Conservation (phyloP, 1,284 basidiomycete genomes). For the Meripilus lineatus region DNA sequence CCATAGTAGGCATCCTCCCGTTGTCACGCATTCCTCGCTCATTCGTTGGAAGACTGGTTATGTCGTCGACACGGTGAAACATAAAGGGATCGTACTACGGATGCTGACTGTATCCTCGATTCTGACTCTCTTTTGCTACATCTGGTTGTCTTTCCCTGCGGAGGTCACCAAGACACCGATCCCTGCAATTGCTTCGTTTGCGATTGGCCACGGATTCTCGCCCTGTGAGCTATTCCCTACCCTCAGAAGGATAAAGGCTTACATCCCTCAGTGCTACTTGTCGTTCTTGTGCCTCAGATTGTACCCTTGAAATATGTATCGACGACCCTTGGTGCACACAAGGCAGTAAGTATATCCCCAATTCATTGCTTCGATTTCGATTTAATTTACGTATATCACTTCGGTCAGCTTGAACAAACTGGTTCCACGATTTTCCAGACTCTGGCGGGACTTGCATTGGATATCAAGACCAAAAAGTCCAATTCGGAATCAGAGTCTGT, state of each 20-base stretch:
- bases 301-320: slow-evolving; percentile 70
- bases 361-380: neutral
- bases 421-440: slow-evolving; percentile 71
- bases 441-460: slow-evolving; percentile 60
- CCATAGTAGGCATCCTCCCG: slow-evolving; percentile 42
- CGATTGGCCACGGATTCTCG: slow-evolving; percentile 68
- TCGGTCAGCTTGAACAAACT: slow-evolving; percentile 61
- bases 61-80: slow-evolving; percentile 53
- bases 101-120: slow-evolving; percentile 57
- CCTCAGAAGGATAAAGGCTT: neutral
- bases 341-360: slow-evolving; percentile 48
- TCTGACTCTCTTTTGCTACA: slow-evolving; percentile 60
- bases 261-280: slow-evolving; percentile 52
- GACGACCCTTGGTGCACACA: slow-evolving; percentile 75
- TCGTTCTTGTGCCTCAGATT: slow-evolving; percentile 70
- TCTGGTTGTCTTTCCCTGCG: slow-evolving; percentile 64
- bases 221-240: slow-evolving; percentile 45
- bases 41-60: slow-evolving; percentile 46
- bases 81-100: slow-evolving; percentile 50
- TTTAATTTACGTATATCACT: slow-evolving; percentile 4
- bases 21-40: neutral
- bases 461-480: slow-evolving; percentile 34
- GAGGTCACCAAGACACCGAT: slow-evolving; percentile 49
- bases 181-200: slow-evolving; percentile 61
- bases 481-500: slow-evolving; percentile 6